Base-by-base conservation (phyloP, 2,329 filamentous ascomycete species). In the Xylaria sp. region DNA sequence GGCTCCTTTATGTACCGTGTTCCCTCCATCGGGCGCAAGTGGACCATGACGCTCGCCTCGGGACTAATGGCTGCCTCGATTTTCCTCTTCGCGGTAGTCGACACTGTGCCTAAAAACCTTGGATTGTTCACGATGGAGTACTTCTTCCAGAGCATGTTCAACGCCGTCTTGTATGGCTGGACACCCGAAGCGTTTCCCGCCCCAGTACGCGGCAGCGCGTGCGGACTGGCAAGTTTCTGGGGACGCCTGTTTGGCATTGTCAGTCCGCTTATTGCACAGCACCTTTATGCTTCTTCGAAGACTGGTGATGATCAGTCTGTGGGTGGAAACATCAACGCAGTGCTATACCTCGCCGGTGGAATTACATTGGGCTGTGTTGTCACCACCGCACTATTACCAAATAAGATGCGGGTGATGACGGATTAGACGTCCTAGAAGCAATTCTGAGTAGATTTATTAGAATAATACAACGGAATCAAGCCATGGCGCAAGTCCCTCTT, bases 121-220 rank as follows among this genome's bases (percentile, higher is more conserved):
- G 78, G 75, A 3, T 78, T 80, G 49, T 74, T 76, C n/a, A 79
- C 77, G 3, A n/a, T 73, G 31, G 70, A 72, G 58, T 67, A 71
- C n/a, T 66, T 72, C 0, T 78, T 84, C 1, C 81, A 83, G 48
- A 79, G 79, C 40, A 77, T 83, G 7, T 84, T 84, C 1, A 80
- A 80, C 62, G 78, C 77, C 1, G 74, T 80, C 23, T 76, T 80
- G 51, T 85, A 83, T 62, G 83, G 81, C 0, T 84, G 81, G 77
- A 89, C 87, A 0, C 87, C 87, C 0, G 86, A 89, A 71, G 85
- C 85, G 0, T 89, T 89, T 76, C 86, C 86, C 0, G 85, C 83
- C 2, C 84, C 86, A 0, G 81, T 86, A 53, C 80, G 87, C 0
- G 87, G 86, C 2, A 87, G 86, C 0, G 87, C 85, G 6, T 85